Percentiles rank a stretch among this genome's conserved stretches.
Evolutionary conservation across 2,329 filamentous ascomycete genomes (phyloP).

Genomic region (Aureobasidium sp.): DNA sequence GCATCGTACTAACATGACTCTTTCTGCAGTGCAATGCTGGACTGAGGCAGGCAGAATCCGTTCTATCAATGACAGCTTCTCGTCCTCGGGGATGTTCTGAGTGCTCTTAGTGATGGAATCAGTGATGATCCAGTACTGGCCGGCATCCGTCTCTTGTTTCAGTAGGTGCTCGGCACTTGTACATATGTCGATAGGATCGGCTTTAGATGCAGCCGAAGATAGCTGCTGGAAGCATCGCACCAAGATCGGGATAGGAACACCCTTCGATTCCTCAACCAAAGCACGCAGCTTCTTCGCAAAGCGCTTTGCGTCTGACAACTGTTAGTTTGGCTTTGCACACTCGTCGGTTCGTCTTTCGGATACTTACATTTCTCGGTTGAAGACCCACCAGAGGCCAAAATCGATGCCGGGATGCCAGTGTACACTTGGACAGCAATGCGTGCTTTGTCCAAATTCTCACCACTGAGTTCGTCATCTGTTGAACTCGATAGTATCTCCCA

Average conservation of each 20-base stretch:
- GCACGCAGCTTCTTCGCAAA: neutral
- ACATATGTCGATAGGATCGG: neutral
- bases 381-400: neutral
- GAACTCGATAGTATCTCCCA: neutral
- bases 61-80: neutral
- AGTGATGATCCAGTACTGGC: constrained; percentile 3
- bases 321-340: neutral
- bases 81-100: neutral
- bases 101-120: neutral
- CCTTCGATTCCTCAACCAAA: neutral
- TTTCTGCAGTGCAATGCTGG: neutral
- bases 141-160: neutral
- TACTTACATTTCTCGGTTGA: constrained; percentile 8
- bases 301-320: neutral
- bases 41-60: neutral
- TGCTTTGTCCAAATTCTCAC: neutral
- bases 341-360: neutral
- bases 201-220: neutral
- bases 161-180: constrained; percentile 2
- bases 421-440: neutral
- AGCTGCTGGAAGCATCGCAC: constrained; percentile 8
- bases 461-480: neutral
- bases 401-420: neutral
- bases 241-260: neutral
- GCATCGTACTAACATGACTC: constrained; percentile 1